Percentiles rank a stretch among this genome's conserved stretches.
Evolutionary conservation across 164 flowering plant genomes (phyloP).

Genomic region (Magnolia changhungtana): DNA sequence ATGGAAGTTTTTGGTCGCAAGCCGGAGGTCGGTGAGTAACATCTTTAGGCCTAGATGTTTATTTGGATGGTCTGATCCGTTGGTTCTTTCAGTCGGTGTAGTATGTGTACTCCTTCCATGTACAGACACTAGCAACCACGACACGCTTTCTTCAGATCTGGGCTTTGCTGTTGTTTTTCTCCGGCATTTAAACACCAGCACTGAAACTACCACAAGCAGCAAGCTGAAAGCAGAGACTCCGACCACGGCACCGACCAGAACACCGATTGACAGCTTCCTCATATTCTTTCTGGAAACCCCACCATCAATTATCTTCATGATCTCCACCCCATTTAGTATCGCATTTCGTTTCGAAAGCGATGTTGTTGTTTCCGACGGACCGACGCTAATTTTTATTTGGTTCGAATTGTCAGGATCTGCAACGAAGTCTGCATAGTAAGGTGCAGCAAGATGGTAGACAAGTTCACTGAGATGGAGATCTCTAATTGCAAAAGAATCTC

Average conservation of each 20-base stretch:
- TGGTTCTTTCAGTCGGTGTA: slow-evolving; percentile 11
- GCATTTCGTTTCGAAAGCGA: slow-evolving; percentile 31
- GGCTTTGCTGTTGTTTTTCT: neutral
- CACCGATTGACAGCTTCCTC: slow-evolving; percentile 9
- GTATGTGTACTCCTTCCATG: slow-evolving; percentile 15
- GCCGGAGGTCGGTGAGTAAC: neutral
- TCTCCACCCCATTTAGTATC: slow-evolving; percentile 81
- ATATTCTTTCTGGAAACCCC: slow-evolving; percentile 24
- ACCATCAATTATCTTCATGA: slow-evolving; percentile 61
- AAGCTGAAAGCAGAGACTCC: neutral
- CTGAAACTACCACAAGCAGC: neutral
- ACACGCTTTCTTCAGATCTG: slow-evolving; percentile 21
- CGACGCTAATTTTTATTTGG: slow-evolving; percentile 51
- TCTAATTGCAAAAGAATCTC: neutral
- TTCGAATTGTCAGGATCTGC: slow-evolving; percentile 40
- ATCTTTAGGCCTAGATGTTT: neutral
- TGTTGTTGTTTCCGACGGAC: slow-evolving; percentile 62
- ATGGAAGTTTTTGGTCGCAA: neutral
- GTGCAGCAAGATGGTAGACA: slow-evolving; percentile 51
- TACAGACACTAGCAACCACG: neutral
- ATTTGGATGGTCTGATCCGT: neutral
- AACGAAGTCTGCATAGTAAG: slow-evolving; percentile 72
- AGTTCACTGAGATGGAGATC: slow-evolving; percentile 16
- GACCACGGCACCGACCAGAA: neutral
- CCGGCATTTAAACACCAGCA: neutral